Base-by-base conservation (phyloP, 2,329 filamentous ascomycete genomes). In the Ascochyta lentis region DNA sequence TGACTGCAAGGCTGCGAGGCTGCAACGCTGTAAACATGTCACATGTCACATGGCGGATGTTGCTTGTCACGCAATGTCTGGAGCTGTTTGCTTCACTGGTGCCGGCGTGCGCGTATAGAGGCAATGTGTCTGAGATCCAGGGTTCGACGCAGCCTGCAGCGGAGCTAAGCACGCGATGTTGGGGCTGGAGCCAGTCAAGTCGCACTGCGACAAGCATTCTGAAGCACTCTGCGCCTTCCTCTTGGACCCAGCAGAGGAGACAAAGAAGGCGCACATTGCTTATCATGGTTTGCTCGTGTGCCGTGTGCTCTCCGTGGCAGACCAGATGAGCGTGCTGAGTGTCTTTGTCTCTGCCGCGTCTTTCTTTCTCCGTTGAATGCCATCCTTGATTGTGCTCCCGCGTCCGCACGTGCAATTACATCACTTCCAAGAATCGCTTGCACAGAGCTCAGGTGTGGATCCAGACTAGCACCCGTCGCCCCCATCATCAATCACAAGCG, bases 391-490 rank as follows among this genome's bases (percentile, higher is more conserved):
- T 49, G 26, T 31, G 52, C 49, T 61, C 60, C 66, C 63, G 61
- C 63, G 58, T 59, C 54, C 26, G 64, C 66, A 67, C 64, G 66
- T 67, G 66, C 64, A 53, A 66, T 67, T 67, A 68, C 66, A 67
- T 68, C 66, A 67, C 54, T 33, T 47, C 40, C 48, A 49, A 34
- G 39, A 31, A 35, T 52, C 34, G 54, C 48, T 52, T 52, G 39
- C 26, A 37, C 46, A 51, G 52, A 64, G 59, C 65, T 63, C 59
- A 54, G 58, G 53, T 62, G 65, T 55, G 46, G 48, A 53, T 37
- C 56, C 53, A 55, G 61, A 48, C 43, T 40, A 57, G 50, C 49
- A 58, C 38, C 54, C 54, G 29, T 56, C 55, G 44, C 51, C 47
- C 22, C 48, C 31, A 58, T 52, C 54, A 47, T 47, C 56, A 54